A percentile compares a stretch with the other conserved stretches of the same genome.
phyloP scores from a whole-genome alignment of 1,284 basidiomycete species.

The Exsudoporus floridanus region DNA sequence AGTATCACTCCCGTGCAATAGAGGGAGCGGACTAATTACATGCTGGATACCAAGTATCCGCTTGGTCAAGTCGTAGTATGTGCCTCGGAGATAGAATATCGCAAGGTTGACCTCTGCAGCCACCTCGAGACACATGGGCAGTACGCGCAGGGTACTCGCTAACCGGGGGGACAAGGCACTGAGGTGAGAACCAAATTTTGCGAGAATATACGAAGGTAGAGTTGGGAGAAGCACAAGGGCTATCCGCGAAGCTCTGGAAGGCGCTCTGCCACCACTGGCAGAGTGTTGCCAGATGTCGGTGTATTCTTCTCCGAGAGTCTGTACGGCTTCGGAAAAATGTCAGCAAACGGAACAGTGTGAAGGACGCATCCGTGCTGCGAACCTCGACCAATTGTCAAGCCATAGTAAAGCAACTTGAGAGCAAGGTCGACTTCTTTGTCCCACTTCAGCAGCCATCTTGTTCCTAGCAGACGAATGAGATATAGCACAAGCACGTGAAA shows the following conservation, averaged over 20 bases:
- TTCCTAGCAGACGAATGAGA: constrained; percentile 52
- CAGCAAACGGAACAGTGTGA: constrained; percentile 6
- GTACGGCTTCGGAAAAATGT: constrained; percentile 50
- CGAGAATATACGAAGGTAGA: constrained; percentile 58
- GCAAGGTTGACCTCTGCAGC: constrained; percentile 76
- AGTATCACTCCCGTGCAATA: not conserved
- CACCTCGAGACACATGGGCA: constrained; percentile 53
- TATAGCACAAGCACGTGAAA: not conserved
- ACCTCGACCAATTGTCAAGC: constrained; percentile 78
- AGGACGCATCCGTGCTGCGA: constrained; percentile 16
- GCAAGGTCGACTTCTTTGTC: constrained; percentile 77
- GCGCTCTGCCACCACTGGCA: constrained; percentile 38
- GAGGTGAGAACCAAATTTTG: constrained; percentile 47
- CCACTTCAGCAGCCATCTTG: constrained; percentile 79
- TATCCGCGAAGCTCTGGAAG: constrained; percentile 45
- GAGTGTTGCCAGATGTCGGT: constrained; percentile 82
- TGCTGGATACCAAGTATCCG: constrained; percentile 72
- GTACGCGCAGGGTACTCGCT: constrained; percentile 40
- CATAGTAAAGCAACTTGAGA: constrained; percentile 73
- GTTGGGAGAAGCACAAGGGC: constrained; percentile 66
- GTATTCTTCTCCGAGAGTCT: constrained; percentile 90
- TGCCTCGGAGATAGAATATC: constrained; percentile 77
- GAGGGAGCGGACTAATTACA: constrained; percentile 45
- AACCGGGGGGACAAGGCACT: constrained; percentile 36
- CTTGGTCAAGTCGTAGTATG: constrained; percentile 75